phyloP scores from a whole-genome alignment of 208 protist genomes.

The Leishmania aethiopica region DNA sequence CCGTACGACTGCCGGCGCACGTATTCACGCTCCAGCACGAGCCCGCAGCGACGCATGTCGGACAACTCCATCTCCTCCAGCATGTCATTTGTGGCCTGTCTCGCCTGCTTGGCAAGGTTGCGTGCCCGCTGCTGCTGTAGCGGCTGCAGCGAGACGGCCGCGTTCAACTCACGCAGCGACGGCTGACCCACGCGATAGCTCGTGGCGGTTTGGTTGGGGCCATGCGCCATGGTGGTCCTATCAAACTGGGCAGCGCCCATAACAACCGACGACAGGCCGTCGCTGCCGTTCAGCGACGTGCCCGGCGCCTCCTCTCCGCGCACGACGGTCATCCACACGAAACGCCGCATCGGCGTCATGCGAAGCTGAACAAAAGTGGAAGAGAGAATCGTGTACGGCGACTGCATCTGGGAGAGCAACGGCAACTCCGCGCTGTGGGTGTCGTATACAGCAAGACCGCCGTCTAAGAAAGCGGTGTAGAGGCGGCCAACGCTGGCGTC shows the following conservation, averaged over 20 bases:
- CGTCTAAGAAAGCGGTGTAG: constrained; percentile 57
- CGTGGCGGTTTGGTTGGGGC: constrained; percentile 30
- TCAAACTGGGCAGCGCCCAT: constrained; percentile 30
- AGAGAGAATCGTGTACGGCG: constrained; percentile 31
- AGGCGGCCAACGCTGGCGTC: constrained; percentile 39
- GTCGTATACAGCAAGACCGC: constrained; percentile 54
- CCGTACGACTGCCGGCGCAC: neutral
- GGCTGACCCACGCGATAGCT: constrained; percentile 48
- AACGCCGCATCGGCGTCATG: constrained; percentile 34
- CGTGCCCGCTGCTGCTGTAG: constrained; percentile 27
- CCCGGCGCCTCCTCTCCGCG: neutral
- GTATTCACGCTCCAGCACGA: constrained; percentile 20
- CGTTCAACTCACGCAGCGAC: constrained; percentile 44
- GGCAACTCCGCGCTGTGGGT: constrained; percentile 28
- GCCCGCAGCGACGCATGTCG: constrained; percentile 14
- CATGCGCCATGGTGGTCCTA: constrained; percentile 38
- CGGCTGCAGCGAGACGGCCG: constrained; percentile 26
- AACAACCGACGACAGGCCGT: constrained; percentile 1
- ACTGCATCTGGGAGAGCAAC: constrained; percentile 34
- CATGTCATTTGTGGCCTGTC: neutral
- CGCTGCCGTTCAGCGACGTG: neutral
- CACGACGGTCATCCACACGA: constrained; percentile 14
- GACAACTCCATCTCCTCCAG: constrained; percentile 31
- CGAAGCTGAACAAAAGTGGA: constrained; percentile 27
- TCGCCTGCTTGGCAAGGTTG: constrained; percentile 7